Percentiles rank a stretch among this genome's conserved stretches.
Conservation (phyloP, 768 basidiomycete species). For the Ramaria sp. region DNA sequence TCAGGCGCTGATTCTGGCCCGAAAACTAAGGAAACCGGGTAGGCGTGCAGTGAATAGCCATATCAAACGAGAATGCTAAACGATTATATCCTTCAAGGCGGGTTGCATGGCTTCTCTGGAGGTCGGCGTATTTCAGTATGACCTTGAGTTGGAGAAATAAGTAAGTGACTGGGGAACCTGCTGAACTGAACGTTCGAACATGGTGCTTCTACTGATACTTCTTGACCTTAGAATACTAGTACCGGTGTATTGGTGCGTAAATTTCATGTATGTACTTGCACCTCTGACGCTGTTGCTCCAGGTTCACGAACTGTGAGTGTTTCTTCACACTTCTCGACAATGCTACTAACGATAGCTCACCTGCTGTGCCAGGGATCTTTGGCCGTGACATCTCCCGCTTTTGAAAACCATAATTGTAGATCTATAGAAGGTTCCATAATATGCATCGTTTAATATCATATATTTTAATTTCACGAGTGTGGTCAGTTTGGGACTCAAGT, state of each 20-base stretch:
- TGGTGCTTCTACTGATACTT: slow-evolving; percentile 8
- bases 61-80: background rate
- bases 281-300: slow-evolving; percentile 15
- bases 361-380: slow-evolving; percentile 46
- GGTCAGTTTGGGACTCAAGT: too few relatives aligned
- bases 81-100: slow-evolving; percentile 18
- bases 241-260: slow-evolving; percentile 23
- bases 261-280: background rate
- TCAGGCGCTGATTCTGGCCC: slow-evolving; percentile 35
- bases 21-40: slow-evolving; percentile 46
- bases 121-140: slow-evolving; percentile 73
- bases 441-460: too few relatives aligned
- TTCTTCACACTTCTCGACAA: slow-evolving; percentile 10
- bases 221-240: slow-evolving; percentile 42
- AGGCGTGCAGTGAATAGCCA: slow-evolving; percentile 3
- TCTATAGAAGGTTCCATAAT: too few relatives aligned
- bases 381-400: slow-evolving; percentile 66
- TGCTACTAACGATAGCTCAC: slow-evolving; percentile 7
- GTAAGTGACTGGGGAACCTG: slow-evolving; percentile 24
- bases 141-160: slow-evolving; percentile 65
- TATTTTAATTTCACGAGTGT: too few relatives aligned
- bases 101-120: slow-evolving; percentile 71
- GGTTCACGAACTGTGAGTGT: slow-evolving; percentile 61
- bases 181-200: background rate
- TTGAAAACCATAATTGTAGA: slow-evolving; percentile 20